phyloP scores from a whole-genome alignment of 306 rosid genomes.

The Cercis canadensis region DNA sequence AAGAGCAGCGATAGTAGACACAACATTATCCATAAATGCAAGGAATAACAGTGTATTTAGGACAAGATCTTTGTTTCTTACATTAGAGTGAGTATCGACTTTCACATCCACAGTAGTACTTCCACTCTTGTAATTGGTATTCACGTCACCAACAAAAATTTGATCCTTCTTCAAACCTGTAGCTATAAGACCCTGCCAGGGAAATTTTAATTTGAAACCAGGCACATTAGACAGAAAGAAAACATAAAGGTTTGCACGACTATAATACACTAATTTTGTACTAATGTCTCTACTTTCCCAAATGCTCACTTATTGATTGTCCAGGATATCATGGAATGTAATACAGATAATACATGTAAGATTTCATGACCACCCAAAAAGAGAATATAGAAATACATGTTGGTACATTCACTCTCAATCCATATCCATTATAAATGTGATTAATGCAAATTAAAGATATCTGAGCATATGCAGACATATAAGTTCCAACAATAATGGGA shows the following conservation, averaged over 20 bases:
- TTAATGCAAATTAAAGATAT: background rate
- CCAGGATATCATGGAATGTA: too few relatives aligned
- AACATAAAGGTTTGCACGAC: background rate
- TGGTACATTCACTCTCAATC: too few relatives aligned
- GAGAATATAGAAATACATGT: background rate
- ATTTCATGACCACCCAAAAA: background rate
- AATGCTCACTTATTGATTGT: background rate
- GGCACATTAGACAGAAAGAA: constrained; percentile 21
- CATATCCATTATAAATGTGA: background rate
- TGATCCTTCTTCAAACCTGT: constrained; percentile 90
- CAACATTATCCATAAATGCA: constrained; percentile 19
- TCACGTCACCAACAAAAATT: constrained; percentile 80
- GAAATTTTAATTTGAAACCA: constrained; percentile 36
- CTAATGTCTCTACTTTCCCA: background rate
- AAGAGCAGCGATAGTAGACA: constrained; percentile 8
- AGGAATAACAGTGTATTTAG: constrained; percentile 12
- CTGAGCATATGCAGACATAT: constrained; percentile 1
- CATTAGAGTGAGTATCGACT: constrained; percentile 84
- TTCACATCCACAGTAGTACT: constrained; percentile 77
- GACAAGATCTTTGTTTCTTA: constrained; percentile 45
- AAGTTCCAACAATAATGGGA: constrained; percentile 14
- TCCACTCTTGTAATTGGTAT: constrained; percentile 80
- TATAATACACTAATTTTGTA: too few relatives aligned
- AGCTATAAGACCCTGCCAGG: constrained; percentile 78
- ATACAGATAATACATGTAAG: too few relatives aligned